Base-by-base conservation (phyloP, 2,329 filamentous ascomycete species). In the Colletotrichum neosansevieriae region DNA sequence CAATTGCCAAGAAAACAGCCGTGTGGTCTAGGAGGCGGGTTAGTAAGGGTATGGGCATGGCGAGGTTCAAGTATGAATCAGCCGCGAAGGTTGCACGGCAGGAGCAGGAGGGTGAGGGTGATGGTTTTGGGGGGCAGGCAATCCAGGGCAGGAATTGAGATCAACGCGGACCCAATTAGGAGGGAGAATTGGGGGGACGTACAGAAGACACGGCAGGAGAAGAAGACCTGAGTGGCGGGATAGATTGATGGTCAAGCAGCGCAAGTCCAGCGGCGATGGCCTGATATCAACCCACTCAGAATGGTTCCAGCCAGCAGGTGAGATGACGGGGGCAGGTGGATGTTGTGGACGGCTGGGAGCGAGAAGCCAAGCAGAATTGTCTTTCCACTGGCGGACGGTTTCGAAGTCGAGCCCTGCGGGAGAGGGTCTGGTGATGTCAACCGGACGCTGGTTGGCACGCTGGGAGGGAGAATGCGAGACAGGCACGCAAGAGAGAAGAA, bases 351-450 rank as follows among this genome's bases (percentile, higher is more conserved):
- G 36, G 45, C 40, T 36, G 47, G 32, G 40, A 12, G 45, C 38
- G n/a, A 40, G 21, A 21, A 32, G 47, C 45, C 65, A 42, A 42
- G 53, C 19, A 21, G 29, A 34, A 42, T 45, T 50, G 65, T 51
- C 54, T 68, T 60, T 68, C 47, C 47, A 34, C 17, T 32, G n/a
- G 13, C 34, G 44, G 56, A 36, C 19, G 49, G 40, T 66, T 29
- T 59, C 54, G 38, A 54, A 54, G 12, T 44, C 34, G 36, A 67
- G 47, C 34, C 36, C 36, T 51, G 19, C 24, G 53, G 59, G 17
- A 59, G 24, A 59, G 45, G 65, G 59, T 53, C 53, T 67, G 45
- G 60, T 65, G 53, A 64, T 68, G 53, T 68, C 60, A 68, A 64
- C 60, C 60, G 12, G 42, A 17, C 40, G 38, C 54, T 60, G 66